phyloP scores from a whole-genome alignment of 2,329 filamentous ascomycete genomes.

The Akanthomyces dipterigenus region DNA sequence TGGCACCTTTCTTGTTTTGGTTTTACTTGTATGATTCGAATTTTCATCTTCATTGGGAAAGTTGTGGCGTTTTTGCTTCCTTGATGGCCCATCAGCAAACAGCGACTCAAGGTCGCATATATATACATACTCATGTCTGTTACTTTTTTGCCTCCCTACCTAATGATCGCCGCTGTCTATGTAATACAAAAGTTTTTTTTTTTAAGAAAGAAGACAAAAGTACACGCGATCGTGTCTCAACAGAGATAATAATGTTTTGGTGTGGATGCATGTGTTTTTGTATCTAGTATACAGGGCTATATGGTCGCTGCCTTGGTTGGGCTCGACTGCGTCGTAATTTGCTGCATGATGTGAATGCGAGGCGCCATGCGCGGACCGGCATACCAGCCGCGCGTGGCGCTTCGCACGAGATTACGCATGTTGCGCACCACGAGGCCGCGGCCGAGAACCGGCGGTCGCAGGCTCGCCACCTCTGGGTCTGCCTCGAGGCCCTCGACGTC shows the following conservation, averaged over 20 bases:
- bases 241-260: not conserved
- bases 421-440: slow-evolving; percentile 33
- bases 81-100: not conserved
- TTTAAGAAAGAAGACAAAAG: not conserved
- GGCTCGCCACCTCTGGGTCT: slow-evolving; percentile 8
- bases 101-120: not conserved
- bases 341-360: slow-evolving; percentile 43
- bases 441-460: slow-evolving; percentile 33
- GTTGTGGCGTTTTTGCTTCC: not conserved
- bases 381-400: slow-evolving; percentile 56
- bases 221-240: not conserved
- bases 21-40: not conserved
- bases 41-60: not conserved
- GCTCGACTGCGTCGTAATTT: slow-evolving; percentile 8
- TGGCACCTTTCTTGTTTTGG: not conserved
- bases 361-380: slow-evolving; percentile 55
- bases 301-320: not conserved
- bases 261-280: not conserved
- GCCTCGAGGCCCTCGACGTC: slow-evolving; percentile 11
- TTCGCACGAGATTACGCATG: slow-evolving; percentile 35
- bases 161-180: not conserved
- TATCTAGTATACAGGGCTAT: not conserved
- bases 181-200: not conserved
- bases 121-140: not conserved
- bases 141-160: not conserved